Conservation (phyloP, 345 rosid genomes). For the Aethionema arabicum region DNA sequence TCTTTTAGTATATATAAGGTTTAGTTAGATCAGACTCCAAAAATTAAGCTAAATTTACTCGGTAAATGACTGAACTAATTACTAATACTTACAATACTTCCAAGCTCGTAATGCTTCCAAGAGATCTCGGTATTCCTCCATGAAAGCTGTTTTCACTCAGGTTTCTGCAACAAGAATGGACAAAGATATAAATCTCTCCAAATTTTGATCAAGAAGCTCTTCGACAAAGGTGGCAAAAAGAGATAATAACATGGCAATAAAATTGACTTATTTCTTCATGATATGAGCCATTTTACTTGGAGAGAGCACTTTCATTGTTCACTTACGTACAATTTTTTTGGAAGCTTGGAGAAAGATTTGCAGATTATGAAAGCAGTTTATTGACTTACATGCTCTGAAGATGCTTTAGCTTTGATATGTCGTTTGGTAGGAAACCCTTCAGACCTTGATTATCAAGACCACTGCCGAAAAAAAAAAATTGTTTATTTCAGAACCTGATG, state of each 20-base stretch:
- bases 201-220: slow-evolving; percentile 10
- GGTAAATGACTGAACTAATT: not conserved
- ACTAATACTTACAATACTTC: slow-evolving; percentile 80
- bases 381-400: slow-evolving; percentile 83
- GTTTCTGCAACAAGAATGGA: slow-evolving; percentile 54
- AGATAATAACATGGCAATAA: not conserved
- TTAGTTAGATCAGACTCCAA: not conserved
- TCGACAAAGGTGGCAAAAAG: not conserved
- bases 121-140: slow-evolving; percentile 72
- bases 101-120: slow-evolving; percentile 66
- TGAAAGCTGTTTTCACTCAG: slow-evolving; percentile 76
- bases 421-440: slow-evolving; percentile 76
- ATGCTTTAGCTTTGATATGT: slow-evolving; percentile 65
- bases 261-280: not conserved
- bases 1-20: not conserved
- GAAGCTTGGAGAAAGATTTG: not conserved
- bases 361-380: slow-evolving; percentile 4
- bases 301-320: not conserved
- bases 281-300: not conserved
- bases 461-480: slow-evolving; percentile 45
- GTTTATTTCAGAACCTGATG: not conserved
- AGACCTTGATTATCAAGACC: slow-evolving; percentile 87
- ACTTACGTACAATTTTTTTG: not conserved
- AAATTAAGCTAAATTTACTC: not conserved
- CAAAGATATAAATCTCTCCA: slow-evolving; percentile 1